Evolutionary conservation across 306 rosid genomes (phyloP), one percentile per base, ranked within the genome.

Genomic region (Castanea sativa): DNA sequence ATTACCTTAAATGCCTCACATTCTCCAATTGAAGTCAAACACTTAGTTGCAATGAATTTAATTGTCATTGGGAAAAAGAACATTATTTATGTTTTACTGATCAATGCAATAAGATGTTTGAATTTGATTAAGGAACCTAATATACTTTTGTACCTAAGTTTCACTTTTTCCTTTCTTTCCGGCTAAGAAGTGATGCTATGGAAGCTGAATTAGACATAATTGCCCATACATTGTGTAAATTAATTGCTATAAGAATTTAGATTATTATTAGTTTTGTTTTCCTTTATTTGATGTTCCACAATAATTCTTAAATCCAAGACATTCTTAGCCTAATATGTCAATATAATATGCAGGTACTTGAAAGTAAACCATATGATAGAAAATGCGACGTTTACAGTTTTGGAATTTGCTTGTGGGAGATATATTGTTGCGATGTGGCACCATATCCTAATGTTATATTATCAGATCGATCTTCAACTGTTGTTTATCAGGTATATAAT

Each of bases 331-430:
- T 49, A 49, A 49, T 49, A 12, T 30, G 51, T 32, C n/a, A 33
- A 67, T 15, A 19, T 27, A 6, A 11, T 65, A 49, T 49, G 76
- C 64, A 70, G 81, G 77, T 79, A 16, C 4, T 79, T 11, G 77
- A 72, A 27, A 51, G 12, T 18, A 30, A 72, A 15, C 82, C 82
- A 9, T 60, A 60, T 5, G 8, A 32, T 43, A 30, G 30, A 38
- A 79, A 32, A 15, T 79, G 82, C 4, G 77, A 79, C 56, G 65
- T 61, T 13, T 72, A 79, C 4, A 60, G 77, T 70, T 79, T 79
- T 20, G 73, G 77, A 30, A 60, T 79, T 32, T 79, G 73, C 25
- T 33, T 60, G 59, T 79, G 82, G 77, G 82, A 79, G 73, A 72
- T 61, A 13, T 79, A 5, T 45, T 61, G 77, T 27, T 60, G 73